Base-by-base conservation (phyloP, 2,329 filamentous ascomycete genomes). In the Arthrobotrys megalospora region DNA sequence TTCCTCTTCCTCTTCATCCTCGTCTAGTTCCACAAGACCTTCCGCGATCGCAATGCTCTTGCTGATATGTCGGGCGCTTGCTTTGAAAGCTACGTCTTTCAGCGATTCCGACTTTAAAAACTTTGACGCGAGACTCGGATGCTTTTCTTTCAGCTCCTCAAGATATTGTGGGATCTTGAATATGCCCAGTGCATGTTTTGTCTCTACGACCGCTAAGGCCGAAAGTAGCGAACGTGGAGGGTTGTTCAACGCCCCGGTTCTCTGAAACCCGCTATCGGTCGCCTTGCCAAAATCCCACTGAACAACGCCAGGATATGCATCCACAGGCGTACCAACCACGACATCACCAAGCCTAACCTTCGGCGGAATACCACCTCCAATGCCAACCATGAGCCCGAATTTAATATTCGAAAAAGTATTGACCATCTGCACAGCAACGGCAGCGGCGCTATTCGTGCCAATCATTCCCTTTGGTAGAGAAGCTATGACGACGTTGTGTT, bases 321-420 rank as follows among this genome's bases (percentile, higher is more conserved):
- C 41, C 10, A 6, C 5, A 19, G 19, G 21, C 6, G 10, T n/a
- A 3, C 67, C 28, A 6, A 71, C 53, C 11, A 71, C 67, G 1
- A 71, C 19, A 45, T 71, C 67, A 6, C 68, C 68, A 16, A 71
- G 55, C 11, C 47, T 60, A 28, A 71, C 36, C 16, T 53, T 47
- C 11, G 43, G 21, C 14, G 69, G 69, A 7, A 75, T 43, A 12
- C 69, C 69, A 2, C 48, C 50, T 1, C 60, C 69, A 10, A 75
- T 67, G 1, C 69, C 69, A 5, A 64, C 68, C 58, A 71, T 52
- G 1, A 71, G 19, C 5, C 28, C 47, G 16, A 63, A 3, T 47
- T 55, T 71, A 6, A 71, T 24, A 16, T 28, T 3, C 14, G 14
- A 45, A 47, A 71, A 71, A 45, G 68, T 64, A 6, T 6, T 19